These are phyloP conservation scores for Urtica urens DNA, from an alignment of 306 rosid genomes.

Conservation along the genomic window DNA sequence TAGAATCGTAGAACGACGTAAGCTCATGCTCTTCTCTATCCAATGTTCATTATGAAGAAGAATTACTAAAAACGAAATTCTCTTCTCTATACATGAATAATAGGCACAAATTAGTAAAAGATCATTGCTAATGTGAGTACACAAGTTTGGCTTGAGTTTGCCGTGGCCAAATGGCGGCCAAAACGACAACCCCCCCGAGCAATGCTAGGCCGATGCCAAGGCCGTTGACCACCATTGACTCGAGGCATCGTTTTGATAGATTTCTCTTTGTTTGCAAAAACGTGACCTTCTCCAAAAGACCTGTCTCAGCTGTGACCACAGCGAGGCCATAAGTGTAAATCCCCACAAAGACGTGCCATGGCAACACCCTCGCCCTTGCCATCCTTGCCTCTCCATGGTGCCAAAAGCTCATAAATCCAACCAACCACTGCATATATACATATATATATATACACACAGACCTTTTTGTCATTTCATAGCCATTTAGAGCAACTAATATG, in stretches of 20 bases:
- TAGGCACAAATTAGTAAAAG: no score
- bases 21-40: no score
- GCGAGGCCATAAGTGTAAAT: conserved; percentile 71
- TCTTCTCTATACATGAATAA: no score
- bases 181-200: conserved; percentile 49
- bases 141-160: conserved; percentile 31
- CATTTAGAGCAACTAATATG: no score
- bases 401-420: conserved; percentile 87
- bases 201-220: conserved; percentile 60
- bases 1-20: no score
- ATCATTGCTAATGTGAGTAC: conserved; percentile 33
- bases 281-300: conserved; percentile 70
- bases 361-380: conserved; percentile 48
- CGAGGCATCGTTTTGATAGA: conserved; percentile 34
- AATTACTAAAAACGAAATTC: no score
- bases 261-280: conserved; percentile 59
- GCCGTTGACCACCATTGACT: conserved; percentile 58
- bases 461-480: no score
- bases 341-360: conserved; percentile 83
- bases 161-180: conserved; percentile 66
- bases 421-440: conserved; percentile 58
- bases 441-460: no score
- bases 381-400: conserved; percentile 54
- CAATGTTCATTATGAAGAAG: no score
- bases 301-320: conserved; percentile 84